These are phyloP conservation scores for Diplodia sapinea DNA, from an alignment of 2,329 filamentous ascomycete genomes.

Conservation along the genomic window DNA sequence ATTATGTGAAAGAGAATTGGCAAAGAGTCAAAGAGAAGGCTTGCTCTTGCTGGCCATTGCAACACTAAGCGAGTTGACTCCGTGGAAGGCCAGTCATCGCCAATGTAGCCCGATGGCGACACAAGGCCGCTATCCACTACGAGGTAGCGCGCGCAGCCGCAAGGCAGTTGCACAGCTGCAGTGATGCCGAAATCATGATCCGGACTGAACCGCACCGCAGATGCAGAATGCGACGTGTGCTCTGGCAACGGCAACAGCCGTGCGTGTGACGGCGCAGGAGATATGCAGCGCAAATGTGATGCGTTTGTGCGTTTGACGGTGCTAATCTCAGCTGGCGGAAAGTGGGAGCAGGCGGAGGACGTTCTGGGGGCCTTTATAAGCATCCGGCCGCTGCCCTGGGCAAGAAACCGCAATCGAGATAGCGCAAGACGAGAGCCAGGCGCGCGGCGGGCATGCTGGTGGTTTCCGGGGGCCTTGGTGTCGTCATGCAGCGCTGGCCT, in stretches of 20 bases:
- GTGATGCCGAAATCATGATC: conserved; percentile 5
- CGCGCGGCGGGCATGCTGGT: neutral
- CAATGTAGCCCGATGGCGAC: neutral
- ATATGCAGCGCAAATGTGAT: neutral
- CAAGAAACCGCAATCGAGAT: neutral
- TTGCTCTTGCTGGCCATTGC: neutral
- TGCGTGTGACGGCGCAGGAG: neutral
- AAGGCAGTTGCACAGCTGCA: neutral
- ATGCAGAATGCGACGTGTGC: conserved; percentile 17
- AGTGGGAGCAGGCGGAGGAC: conserved; percentile 36
- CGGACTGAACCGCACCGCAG: neutral
- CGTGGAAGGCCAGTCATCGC: neutral
- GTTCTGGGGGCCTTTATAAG: too few relatives aligned
- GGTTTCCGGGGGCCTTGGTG: conserved; percentile 23
- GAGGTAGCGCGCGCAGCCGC: neutral
- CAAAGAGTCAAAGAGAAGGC: neutral
- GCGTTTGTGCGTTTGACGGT: neutral
- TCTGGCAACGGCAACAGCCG: conserved; percentile 5
- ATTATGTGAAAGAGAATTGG: neutral
- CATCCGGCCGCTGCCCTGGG: conserved; percentile 52
- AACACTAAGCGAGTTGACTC: neutral
- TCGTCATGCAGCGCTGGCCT: conserved; percentile 24
- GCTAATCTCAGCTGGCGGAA: neutral
- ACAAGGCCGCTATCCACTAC: neutral
- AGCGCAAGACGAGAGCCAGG: neutral